These are phyloP conservation scores for Suillus plorans DNA, from an alignment of 768 basidiomycete species.

Conservation along the genomic window DNA sequence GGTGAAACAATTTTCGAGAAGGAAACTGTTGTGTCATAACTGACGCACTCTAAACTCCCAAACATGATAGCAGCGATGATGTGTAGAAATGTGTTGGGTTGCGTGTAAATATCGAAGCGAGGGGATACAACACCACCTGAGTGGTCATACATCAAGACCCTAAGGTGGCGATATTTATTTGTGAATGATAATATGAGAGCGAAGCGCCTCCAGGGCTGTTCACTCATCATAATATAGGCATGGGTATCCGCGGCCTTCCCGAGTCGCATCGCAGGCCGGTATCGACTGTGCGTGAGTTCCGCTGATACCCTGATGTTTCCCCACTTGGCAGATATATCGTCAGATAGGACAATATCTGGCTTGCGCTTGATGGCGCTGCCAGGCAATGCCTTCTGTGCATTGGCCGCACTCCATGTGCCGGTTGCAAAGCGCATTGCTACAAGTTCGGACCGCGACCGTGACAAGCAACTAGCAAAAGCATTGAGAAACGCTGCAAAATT, in stretches of 20 bases:
- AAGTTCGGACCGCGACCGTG: fast-evolving
- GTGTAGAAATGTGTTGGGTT: not conserved
- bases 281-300: not conserved
- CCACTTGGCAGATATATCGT: not conserved
- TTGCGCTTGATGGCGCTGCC: not conserved
- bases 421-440: not conserved
- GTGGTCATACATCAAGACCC: not conserved
- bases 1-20: not conserved
- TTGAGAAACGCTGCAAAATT: not conserved
- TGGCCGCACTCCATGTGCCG: not conserved
- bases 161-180: not conserved
- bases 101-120: not conserved
- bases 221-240: not conserved
- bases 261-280: not conserved
- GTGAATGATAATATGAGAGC: not conserved
- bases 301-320: not conserved
- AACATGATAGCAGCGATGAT: not conserved
- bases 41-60: not conserved
- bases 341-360: not conserved
- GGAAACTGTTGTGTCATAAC: not conserved
- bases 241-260: not conserved
- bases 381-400: not conserved
- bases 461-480: not conserved
- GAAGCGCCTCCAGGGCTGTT: not conserved
- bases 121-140: not conserved